Evolutionary conservation across 108 stramenopile species (phyloP), one percentile per base, ranked within the genome.

Genomic region (Schizochytrium sp.): DNA sequence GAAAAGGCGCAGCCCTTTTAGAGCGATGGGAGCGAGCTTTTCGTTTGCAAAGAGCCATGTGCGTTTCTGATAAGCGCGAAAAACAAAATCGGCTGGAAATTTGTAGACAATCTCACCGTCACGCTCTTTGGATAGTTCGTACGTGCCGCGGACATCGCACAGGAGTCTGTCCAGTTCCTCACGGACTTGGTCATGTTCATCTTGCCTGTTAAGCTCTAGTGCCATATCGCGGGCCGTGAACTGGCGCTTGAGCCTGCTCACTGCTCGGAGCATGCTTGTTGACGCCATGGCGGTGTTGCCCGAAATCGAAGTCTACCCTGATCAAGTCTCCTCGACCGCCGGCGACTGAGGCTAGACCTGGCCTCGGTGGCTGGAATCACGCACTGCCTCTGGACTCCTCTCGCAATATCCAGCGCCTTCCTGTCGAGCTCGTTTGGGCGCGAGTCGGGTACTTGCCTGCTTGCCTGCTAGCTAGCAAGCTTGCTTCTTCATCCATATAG

Each of bases 21-120:
- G 50, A 47, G 76, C 76, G 50, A 49, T 17, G 15, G 76, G 76
- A 0, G n/a, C 47, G 38, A 55, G 50, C 50, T 55, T 47, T 10
- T 83, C 76, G 7, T 53, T 47, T 28, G 53, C 47, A 47, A 47
- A 83, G 10, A 83, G 47, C 53, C 5, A 55, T 28, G 53, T 55
- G 5, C 53, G 47, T 10, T 83, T 83, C 1, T 53, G 28, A 28
- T 83, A 83, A 47, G 55, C 15, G 15, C 50, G 50, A 8, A 53
- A 47, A n/a, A n/a, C 5, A 53, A 38, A 83, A 38, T 55, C 76
- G 13, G 5, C 17, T 13, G 76, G 76, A 53, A 83, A 83, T 53
- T 49, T n/a, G 76, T 83, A 83, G 50, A 83, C 76, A 38, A 83
- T 55, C 47, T 83, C 50, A 10, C 76, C 76, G 76, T 83, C 76